Evolutionary conservation across 768 basidiomycete species (phyloP).

Genomic region (Dendrothele bispora): DNA sequence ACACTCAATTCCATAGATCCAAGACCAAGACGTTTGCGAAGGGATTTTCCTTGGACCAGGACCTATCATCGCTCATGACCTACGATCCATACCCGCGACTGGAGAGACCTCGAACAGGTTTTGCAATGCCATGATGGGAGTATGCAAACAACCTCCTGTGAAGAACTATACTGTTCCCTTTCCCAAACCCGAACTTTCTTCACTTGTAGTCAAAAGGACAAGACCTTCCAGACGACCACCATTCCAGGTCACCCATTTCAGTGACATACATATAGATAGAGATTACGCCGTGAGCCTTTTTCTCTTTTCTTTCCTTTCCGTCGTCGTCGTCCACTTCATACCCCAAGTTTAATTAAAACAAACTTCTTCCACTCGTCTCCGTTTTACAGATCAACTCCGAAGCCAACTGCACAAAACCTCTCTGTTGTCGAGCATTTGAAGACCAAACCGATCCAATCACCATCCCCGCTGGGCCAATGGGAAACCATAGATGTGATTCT

Average conservation of each 20-base stretch:
- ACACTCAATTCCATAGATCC: constrained; percentile 31
- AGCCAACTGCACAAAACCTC: constrained; percentile 58
- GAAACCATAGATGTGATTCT: constrained; percentile 53
- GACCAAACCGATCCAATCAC: constrained; percentile 36
- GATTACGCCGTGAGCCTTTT: constrained; percentile 42
- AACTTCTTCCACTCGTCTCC: neutral
- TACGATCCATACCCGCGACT: constrained; percentile 46
- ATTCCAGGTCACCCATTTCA: constrained; percentile 60
- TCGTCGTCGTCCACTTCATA: no score
- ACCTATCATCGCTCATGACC: constrained; percentile 56
- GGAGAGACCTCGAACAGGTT: constrained; percentile 53
- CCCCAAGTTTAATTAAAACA: no score
- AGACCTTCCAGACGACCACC: constrained; percentile 39
- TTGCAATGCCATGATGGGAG: constrained; percentile 53
- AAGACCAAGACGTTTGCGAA: constrained; percentile 58
- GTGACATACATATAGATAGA: constrained; percentile 63
- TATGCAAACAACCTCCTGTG: constrained; percentile 51
- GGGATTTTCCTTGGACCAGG: constrained; percentile 51
- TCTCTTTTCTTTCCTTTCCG: neutral
- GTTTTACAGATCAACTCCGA: constrained; percentile 48
- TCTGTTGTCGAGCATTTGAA: constrained; percentile 57
- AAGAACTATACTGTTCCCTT: constrained; percentile 44
- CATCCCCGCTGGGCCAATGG: constrained; percentile 48
- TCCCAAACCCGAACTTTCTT: constrained; percentile 41
- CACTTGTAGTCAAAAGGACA: constrained; percentile 32